These are phyloP conservation scores for Cylindrotheca fusiformis DNA, from an alignment of 108 stramenopile genomes.

Conservation along the genomic window DNA sequence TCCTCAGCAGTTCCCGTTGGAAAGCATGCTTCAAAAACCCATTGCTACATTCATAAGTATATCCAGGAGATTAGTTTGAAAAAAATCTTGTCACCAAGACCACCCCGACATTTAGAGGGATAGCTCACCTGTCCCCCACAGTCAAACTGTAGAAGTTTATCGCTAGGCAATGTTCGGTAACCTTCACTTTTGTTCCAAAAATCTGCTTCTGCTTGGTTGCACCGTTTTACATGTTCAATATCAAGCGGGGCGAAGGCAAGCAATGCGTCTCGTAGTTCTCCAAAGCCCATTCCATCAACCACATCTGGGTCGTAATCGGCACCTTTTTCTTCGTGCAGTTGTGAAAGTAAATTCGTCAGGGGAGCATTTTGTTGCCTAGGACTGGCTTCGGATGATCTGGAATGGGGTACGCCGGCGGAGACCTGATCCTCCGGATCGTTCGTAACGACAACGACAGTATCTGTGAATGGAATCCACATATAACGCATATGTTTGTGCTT, in stretches of 20 bases:
- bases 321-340: constrained; percentile 37
- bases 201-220: constrained; percentile 94
- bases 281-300: constrained; percentile 83
- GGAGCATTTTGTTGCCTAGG: constrained; percentile 57
- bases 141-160: constrained; percentile 93
- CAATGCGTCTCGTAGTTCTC: constrained; percentile 91
- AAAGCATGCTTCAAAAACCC: constrained; percentile 96
- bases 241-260: constrained; percentile 85
- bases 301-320: constrained; percentile 41
- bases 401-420: constrained; percentile 17
- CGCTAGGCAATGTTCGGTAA: constrained; percentile 70
- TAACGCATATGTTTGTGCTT: constrained; percentile 93
- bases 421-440: constrained; percentile 77
- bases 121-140: constrained; percentile 89
- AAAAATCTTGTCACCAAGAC: not conserved
- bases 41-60: constrained; percentile 61
- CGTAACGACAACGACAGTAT: constrained; percentile 93
- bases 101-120: no score
- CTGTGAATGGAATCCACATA: constrained; percentile 99
- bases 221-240: constrained; percentile 85
- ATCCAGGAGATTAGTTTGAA: not conserved
- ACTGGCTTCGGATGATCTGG: constrained; percentile 8
- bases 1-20: constrained; percentile 76
- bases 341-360: constrained; percentile 51
- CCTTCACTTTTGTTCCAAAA: constrained; percentile 92